A percentile compares a stretch with the other conserved stretches of the same genome.
phyloP scores from a whole-genome alignment of 2,329 filamentous ascomycete species.

The Botrytis pseudocinerea region DNA sequence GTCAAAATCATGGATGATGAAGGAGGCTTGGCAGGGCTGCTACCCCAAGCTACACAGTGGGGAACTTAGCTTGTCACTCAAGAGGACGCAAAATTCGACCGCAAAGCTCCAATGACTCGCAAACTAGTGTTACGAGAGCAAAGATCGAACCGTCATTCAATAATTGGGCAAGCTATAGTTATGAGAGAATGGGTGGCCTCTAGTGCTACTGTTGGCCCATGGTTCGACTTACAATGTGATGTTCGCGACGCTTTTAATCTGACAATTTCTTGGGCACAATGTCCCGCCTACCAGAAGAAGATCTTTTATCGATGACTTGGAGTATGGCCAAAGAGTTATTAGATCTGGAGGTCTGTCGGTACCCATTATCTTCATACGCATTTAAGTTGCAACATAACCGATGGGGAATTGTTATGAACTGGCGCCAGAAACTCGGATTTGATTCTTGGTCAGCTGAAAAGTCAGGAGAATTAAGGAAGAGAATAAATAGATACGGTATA shows the following conservation, averaged over 20 bases:
- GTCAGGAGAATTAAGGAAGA: too few species aligned
- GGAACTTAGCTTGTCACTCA: not conserved
- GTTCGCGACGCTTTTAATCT: not conserved
- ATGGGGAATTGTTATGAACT: accelerated
- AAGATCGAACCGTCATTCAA: not conserved
- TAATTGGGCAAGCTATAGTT: not conserved
- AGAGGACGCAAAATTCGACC: not conserved
- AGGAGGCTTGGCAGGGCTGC: not conserved
- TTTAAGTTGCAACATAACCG: not conserved
- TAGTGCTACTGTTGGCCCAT: not conserved
- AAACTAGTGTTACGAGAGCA: not conserved
- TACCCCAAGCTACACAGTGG: not conserved
- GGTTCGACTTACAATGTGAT: not conserved
- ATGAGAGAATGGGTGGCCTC: not conserved
- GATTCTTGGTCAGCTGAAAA: not conserved
- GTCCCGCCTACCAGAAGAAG: not conserved
- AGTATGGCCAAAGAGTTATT: not conserved
- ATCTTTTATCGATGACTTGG: not conserved
- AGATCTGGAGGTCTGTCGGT: not conserved
- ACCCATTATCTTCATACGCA: not conserved
- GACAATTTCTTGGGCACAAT: not conserved
- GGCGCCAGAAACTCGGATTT: not conserved
- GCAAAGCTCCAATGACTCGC: not conserved
- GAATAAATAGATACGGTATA: accelerated
- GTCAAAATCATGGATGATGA: not conserved